Conservation (phyloP, 2,329 filamentous ascomycete genomes). For the Graphilbum fragrans region DNA sequence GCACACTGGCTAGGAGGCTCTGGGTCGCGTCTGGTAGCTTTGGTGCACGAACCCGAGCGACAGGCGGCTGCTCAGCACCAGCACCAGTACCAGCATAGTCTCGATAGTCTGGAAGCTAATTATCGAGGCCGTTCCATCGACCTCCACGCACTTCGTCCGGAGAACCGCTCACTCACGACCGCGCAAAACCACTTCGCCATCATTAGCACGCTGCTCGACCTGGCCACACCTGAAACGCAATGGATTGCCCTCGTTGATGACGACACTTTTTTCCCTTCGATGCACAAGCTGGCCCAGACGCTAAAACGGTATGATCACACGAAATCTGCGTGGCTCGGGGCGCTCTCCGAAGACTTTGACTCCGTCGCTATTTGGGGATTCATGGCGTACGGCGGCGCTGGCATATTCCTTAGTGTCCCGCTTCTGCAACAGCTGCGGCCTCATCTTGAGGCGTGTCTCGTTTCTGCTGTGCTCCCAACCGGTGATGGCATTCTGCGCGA, state of each 20-base stretch:
- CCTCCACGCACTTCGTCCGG: constrained; percentile 13
- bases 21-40: constrained; percentile 36
- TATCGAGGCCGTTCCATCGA: constrained; percentile 18
- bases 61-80: background rate
- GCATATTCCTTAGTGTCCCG: constrained; percentile 43
- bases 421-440: constrained; percentile 34
- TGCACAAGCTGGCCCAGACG: constrained; percentile 34
- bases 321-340: constrained; percentile 39
- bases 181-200: constrained; percentile 47
- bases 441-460: constrained; percentile 35
- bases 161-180: constrained; percentile 22
- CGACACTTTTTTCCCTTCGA: constrained; percentile 50
- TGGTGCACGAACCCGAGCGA: constrained; percentile 32
- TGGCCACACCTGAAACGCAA: constrained; percentile 28
- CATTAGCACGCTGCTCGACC: constrained; percentile 33
- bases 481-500: constrained; percentile 46
- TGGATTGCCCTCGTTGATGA: constrained; percentile 50
- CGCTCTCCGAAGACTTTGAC: constrained; percentile 41
- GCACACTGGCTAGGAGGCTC: constrained; percentile 42
- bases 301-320: constrained; percentile 35
- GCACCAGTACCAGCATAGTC: constrained; percentile 5
- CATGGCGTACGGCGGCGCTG: constrained; percentile 50
- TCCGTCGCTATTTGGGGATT: constrained; percentile 40
- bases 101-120: constrained; percentile 18
- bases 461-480: constrained; percentile 23